Conservation (phyloP, 129 eudicot species). For the Rutidosis leptorrhynchoides region DNA sequence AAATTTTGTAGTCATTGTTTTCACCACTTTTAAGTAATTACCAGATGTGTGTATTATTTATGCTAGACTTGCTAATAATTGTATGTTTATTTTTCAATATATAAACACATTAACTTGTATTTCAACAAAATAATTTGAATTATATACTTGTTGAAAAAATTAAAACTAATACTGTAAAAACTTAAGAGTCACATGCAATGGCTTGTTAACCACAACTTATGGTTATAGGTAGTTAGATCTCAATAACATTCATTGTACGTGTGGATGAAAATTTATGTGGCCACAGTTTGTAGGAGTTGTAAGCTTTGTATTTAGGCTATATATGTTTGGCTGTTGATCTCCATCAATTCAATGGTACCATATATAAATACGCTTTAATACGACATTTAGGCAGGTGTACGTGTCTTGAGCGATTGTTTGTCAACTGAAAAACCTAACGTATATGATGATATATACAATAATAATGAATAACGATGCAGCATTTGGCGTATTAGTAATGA, state of each 20-base stretch:
- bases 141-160: too few species aligned
- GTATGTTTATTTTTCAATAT: too few species aligned
- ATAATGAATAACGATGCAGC: not conserved
- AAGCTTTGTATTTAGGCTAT: not conserved
- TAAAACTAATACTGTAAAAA: too few species aligned
- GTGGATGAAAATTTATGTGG: not conserved
- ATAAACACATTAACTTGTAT: not conserved
- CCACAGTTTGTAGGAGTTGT: not conserved
- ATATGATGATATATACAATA: not conserved
- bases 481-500: not conserved
- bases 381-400: not conserved
- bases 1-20: too few species aligned
- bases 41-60: too few species aligned
- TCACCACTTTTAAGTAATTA: too few species aligned
- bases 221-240: not conserved
- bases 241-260: not conserved
- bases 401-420: not conserved
- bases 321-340: not conserved
- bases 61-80: not conserved
- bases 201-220: not conserved
- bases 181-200: not conserved
- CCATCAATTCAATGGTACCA: not conserved
- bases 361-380: too few species aligned
- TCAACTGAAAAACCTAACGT: not conserved
- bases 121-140: too few species aligned